Base-by-base conservation (phyloP, 140 eudicot genomes). In the Erigeron philadelphicus region DNA sequence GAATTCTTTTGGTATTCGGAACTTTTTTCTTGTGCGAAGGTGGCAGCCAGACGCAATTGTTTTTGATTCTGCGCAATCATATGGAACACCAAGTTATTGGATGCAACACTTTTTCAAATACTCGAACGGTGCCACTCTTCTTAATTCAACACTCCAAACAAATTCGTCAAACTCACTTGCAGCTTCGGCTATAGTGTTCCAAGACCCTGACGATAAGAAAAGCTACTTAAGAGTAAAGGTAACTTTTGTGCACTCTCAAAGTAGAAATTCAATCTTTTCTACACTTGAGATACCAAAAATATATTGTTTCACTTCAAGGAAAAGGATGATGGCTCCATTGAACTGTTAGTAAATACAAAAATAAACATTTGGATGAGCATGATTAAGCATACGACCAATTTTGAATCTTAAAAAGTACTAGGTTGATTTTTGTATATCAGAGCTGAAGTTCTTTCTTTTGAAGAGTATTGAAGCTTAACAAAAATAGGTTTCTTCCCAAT, bases 31-130 rank as follows among this genome's bases (percentile, higher is more conserved):
- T 76, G 60, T 38, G 10, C 78, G 31, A 48, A 90, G 96, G 76
- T 88, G 94, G 96, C 84, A 81, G 66, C 96, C 96, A 40, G 97
- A 90, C 83, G 97, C 97, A 50, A 87, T 89, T 4, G 91, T 89
- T 8, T 89, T 84, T 70, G 77, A 84, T 74, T 84, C 96, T 9
- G 77, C 87, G n/a, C 85, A 82, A 45, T 52, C 75, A 0, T 89
- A 89, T 47, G 95, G 95, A 64, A 86, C 95, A 61, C 96, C 96
- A 46, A 89, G 96, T 76, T 89, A 86, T 70, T 89, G 95, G 95
- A 89, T 89, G 95, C 95, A 89, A 49, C 87, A 78, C 23, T 82
- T 82, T 46, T 89, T 89, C 69, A 71, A 67, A 57, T 83, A 82
- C 60, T 89, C 96, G 12, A 89, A 88, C 23, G 96, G 96, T 46